A percentile compares a stretch with the other conserved stretches of the same genome.
Evolutionary conservation across 306 rosid species (phyloP).

Genomic region (Vigna angularis): DNA sequence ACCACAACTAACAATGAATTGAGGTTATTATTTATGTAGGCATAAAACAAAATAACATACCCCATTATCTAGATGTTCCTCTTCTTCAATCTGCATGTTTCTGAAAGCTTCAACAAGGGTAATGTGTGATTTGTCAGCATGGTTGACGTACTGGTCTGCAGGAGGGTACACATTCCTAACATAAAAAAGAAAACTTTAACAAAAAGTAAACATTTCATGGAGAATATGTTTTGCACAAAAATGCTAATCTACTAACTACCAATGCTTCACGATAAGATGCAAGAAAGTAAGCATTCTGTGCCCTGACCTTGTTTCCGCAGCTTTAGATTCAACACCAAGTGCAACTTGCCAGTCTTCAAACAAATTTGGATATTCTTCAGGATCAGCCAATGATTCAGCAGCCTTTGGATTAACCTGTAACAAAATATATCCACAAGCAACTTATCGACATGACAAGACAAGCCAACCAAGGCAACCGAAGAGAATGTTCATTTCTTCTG

Average conservation of each 20-base stretch:
- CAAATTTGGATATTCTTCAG: constrained; percentile 94
- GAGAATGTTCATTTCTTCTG: constrained; percentile 16
- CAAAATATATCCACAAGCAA: constrained; percentile 29
- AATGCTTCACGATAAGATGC: constrained; percentile 7
- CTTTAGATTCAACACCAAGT: constrained; percentile 84
- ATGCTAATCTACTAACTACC: constrained; percentile 3
- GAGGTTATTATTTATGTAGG: not conserved
- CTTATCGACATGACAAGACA: constrained; percentile 22
- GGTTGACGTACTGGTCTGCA: constrained; percentile 71
- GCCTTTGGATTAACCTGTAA: constrained; percentile 91
- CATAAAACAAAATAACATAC: constrained; percentile 48
- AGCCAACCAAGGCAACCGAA: constrained; percentile 5
- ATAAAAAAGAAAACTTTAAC: constrained; percentile 33
- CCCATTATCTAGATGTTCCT: constrained; percentile 85
- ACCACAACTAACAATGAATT: constrained; percentile 32
- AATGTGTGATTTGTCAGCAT: constrained; percentile 66
- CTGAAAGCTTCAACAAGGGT: constrained; percentile 91
- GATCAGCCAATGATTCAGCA: constrained; percentile 98
- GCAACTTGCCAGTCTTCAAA: constrained; percentile 99
- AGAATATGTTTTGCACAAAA: constrained; percentile 35
- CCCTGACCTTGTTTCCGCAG: constrained; percentile 69
- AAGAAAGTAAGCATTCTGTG: constrained; percentile 30
- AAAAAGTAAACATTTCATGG: constrained; percentile 38
- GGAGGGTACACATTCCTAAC: constrained; percentile 77
- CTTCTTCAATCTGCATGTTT: constrained; percentile 74